phyloP scores from a whole-genome alignment of 1,139 yeast genomes.

The Yamadazyma spencermartinsiae region DNA sequence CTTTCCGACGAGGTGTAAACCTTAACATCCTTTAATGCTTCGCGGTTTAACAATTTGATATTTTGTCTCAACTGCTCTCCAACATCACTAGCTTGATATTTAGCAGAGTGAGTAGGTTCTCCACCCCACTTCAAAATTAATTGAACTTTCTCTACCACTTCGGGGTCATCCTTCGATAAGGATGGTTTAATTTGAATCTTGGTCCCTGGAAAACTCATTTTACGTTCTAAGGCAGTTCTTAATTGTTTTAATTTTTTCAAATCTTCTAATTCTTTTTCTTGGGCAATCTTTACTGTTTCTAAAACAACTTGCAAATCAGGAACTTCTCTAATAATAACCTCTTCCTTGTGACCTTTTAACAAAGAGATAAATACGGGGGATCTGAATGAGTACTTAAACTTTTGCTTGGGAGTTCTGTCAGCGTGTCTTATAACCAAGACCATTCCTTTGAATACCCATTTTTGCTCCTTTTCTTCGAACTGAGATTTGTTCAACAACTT shows the following conservation, averaged over 20 bases:
- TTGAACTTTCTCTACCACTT: constrained; percentile 87
- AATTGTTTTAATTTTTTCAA: constrained; percentile 71
- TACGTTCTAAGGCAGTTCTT: constrained; percentile 82
- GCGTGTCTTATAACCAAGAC: constrained; percentile 95
- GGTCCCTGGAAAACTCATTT: constrained; percentile 90
- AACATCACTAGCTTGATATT: constrained; percentile 89
- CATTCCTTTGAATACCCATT: constrained; percentile 95
- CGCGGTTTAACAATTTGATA: constrained; percentile 78
- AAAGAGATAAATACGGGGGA: constrained; percentile 84
- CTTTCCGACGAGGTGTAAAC: constrained; percentile 93
- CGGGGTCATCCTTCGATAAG: constrained; percentile 58
- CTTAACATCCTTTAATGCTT: constrained; percentile 79
- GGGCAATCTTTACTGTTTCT: constrained; percentile 81
- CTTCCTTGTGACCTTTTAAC: constrained; percentile 92
- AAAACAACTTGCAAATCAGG: constrained; percentile 83
- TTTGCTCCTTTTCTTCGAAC: constrained; percentile 81
- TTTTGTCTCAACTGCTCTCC: constrained; percentile 97
- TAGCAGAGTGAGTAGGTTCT: constrained; percentile 97
- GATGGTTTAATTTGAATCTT: constrained; percentile 95
- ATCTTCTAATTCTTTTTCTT: constrained; percentile 78
- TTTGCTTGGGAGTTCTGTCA: constrained; percentile 98
- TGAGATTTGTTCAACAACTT: constrained; percentile 40
- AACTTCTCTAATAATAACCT: constrained; percentile 89
- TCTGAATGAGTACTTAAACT: constrained; percentile 91
- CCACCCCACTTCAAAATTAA: constrained; percentile 99